Evolutionary conservation across 148 eudicot species (phyloP), one percentile per base, ranked within the genome.

Genomic region (Rhododendron williamsianum): DNA sequence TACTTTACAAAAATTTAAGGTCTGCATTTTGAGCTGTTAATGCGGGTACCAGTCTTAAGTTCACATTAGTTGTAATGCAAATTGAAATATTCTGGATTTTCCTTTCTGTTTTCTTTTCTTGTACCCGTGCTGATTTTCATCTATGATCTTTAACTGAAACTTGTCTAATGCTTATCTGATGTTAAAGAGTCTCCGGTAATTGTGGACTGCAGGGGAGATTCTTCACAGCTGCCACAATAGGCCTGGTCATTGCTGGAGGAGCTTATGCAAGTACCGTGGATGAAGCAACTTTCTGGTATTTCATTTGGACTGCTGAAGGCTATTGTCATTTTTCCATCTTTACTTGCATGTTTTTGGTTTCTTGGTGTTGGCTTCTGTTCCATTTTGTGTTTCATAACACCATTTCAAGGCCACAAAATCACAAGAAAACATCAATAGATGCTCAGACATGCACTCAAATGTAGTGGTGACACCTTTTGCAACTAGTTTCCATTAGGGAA

Each of bases 231-330:
- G 89, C 95, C 58, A 90, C 96, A 1, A 86, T 97, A 80, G 96
- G 98, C 63, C 87, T 97, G 63, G 78, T 97, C 71, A 97, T 97
- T 87, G 93, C 91, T 71, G 99, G 98, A 82, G 99, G 99, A 74
- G 99, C 99, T 84, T 97, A 97, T 94, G 98, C 95, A 49, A 97
- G 99, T 91, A 97, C 98, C 3, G 99, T 94, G 82, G 99, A 97
- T 89, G 99, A 97, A 89, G 98, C 98, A 69, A 97, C 98, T 78
- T 97, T 97, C 93, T 94, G 99, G 99, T 97, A 95, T 25, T 80
- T 81, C 30, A 27, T 86, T 69, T 82, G 48, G 27, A 15, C 52
- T 52, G 52, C 48, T 52, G 12, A 18, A 21, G 38, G 67, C 41
- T 48, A 10, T 4, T 71, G 15, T n/a, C 12, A 16, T 72, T 72